Base-by-base conservation (phyloP, 768 basidiomycete species). In the Lactifluus volemus region DNA sequence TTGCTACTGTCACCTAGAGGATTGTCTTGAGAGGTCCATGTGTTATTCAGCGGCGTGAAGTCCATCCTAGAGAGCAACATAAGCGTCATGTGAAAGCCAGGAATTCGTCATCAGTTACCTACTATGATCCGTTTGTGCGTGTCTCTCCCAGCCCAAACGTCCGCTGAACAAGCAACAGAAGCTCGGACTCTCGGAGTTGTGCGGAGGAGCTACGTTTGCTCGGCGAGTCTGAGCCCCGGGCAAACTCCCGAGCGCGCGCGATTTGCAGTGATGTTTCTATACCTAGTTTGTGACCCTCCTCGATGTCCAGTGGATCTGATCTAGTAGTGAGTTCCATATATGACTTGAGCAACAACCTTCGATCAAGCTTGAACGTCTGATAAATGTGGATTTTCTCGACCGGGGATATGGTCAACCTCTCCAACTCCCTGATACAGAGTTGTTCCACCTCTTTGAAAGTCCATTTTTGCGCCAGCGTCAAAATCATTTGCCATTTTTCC, bases 311-410 rank as follows among this genome's bases (percentile, higher is more conserved):
- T 0, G 84, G 77, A 2, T 76, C 77, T 0, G 75, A 72, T 1
- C 84, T 80, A 10, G 73, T 72, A 48, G 81, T 84, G 0, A 89
- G 73, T 0, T 72, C 68, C n/a, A 77, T 75, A 53, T 86, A 89
- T 0, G 79, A 74, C 0, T 78, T 77, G 3, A 85, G 67, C 11
- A 88, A 73, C 10, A 82, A 69, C 2, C 72, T 68, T 7, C 69
- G 67, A 58, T 83, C 79, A 49, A 88, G 76, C 0, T 74, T 66
- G 69, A 80, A 80, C 3, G 68, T 67, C 50, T 84, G 84, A 64
- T 88, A 88, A 0, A 81, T 69, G 1, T 74, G 68, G 47, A 88
- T 81, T 19, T 83, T 82, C 0, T 82, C 77, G 0, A 86, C 75
- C 0, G 78, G 75, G 0, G 72, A 68, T 44, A 86, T 74, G 0